Percentiles rank a stretch among this genome's conserved stretches.
Conservation (phyloP, 331 rosid genomes). For the Malus hybrid region DNA sequence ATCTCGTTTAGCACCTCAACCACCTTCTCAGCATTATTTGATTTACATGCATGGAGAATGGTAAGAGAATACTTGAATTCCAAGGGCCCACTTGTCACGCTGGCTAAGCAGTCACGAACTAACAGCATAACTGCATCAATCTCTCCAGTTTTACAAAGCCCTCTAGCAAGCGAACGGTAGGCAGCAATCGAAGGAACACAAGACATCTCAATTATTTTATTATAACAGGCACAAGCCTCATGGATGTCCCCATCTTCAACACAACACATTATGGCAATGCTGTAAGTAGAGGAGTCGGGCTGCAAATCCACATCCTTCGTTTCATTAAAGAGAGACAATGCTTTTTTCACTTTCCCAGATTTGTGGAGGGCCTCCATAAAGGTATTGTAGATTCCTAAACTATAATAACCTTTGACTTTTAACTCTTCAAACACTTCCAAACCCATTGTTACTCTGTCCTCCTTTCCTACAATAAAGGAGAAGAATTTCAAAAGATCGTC, state of each 20-base stretch:
- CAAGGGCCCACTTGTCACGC: slow-evolving; percentile 49
- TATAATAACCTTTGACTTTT: slow-evolving; percentile 41
- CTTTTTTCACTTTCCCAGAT: slow-evolving; percentile 39
- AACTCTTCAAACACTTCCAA: slow-evolving; percentile 38
- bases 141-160: slow-evolving; percentile 62
- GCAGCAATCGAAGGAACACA: slow-evolving; percentile 59
- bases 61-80: slow-evolving; percentile 68
- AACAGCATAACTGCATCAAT: slow-evolving; percentile 76
- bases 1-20: slow-evolving; percentile 55
- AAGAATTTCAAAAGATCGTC: slow-evolving; percentile 49
- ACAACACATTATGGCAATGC: slow-evolving; percentile 41
- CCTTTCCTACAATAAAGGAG: slow-evolving; percentile 43
- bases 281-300: slow-evolving; percentile 43
- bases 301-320: slow-evolving; percentile 33
- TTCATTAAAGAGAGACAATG: slow-evolving; percentile 51
- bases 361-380: slow-evolving; percentile 53
- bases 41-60: slow-evolving; percentile 50
- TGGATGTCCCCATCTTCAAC: slow-evolving; percentile 44
- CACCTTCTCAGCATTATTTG: slow-evolving; percentile 46
- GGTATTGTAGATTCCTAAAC: slow-evolving; percentile 47
- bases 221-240: slow-evolving; percentile 68
- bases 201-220: slow-evolving; percentile 63
- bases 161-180: slow-evolving; percentile 53
- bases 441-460: slow-evolving; percentile 29
- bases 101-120: slow-evolving; percentile 65